Conservation (phyloP, 2,329 filamentous ascomycete species). For the Beauveria rudraprayagi region DNA sequence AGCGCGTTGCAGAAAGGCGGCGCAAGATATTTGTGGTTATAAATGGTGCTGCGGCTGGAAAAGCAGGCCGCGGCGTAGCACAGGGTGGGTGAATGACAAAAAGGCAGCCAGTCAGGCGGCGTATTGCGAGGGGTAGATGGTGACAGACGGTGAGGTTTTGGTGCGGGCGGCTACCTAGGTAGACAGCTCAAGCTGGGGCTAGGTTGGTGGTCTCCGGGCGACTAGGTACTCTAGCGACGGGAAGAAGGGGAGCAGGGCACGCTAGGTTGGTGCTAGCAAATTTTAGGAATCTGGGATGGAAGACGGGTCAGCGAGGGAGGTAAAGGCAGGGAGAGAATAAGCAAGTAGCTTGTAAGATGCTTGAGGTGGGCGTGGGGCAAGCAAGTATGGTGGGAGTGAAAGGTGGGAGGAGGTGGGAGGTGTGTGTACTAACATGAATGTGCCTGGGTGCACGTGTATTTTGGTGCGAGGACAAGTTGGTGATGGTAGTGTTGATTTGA, state of each 20-base stretch:
- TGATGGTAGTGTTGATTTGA: not conserved
- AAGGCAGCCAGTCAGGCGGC: slow-evolving; percentile 9
- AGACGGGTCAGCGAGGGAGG: not conserved
- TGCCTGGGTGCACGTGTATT: not conserved
- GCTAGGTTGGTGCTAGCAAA: not conserved
- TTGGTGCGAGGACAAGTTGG: not conserved
- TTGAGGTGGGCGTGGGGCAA: not conserved
- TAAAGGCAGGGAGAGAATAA: slow-evolving; percentile 2
- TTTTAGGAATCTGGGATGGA: not conserved
- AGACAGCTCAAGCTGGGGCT: not conserved
- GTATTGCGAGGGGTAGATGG: slow-evolving; percentile 1
- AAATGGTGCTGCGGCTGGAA: slow-evolving; percentile 9
- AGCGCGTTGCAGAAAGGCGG: not conserved
- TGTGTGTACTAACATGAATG: not conserved
- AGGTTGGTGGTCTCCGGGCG: not conserved
- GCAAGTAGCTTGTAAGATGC: not conserved
- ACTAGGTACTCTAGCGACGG: not conserved
- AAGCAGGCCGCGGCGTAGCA: slow-evolving; percentile 5
- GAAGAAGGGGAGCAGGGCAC: not conserved
- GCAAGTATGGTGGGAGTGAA: not conserved
- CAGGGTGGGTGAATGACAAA: slow-evolving; percentile 8
- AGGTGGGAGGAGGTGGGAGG: no score
- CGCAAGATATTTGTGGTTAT: slow-evolving; percentile 8
- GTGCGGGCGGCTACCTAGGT: slow-evolving; percentile 2
- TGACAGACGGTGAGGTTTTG: slow-evolving; percentile 5